Percentiles rank a stretch among this genome's conserved stretches.
These are phyloP conservation scores for Lyophyllum decastes DNA, from an alignment of 768 basidiomycete species.

Conservation along the genomic window DNA sequence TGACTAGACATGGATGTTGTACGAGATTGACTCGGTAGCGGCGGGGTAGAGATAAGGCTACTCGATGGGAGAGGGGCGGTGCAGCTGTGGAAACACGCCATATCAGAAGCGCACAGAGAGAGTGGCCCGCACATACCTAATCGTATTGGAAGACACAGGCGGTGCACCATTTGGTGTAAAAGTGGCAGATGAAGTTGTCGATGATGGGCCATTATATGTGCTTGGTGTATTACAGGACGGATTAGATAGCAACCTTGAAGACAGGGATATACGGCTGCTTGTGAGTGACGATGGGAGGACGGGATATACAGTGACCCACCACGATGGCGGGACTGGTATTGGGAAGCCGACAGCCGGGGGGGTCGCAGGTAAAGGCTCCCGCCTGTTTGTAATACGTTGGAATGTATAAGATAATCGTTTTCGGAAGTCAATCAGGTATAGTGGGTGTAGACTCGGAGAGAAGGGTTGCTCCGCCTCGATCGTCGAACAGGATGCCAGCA, in stretches of 20 bases:
- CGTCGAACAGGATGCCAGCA: not conserved
- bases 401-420: not conserved
- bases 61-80: not conserved
- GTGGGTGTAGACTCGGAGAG: not conserved
- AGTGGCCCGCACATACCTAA: slow-evolving; percentile 1
- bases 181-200: slow-evolving; percentile 1
- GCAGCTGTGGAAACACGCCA: not conserved
- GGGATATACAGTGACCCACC: not conserved
- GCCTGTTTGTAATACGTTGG: not conserved
- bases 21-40: not conserved
- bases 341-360: not conserved
- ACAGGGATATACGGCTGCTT: not conserved
- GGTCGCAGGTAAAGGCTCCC: not conserved
- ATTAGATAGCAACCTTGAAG: not conserved
- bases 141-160: not conserved
- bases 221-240: not conserved
- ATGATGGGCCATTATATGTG: slow-evolving; percentile 5
- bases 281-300: not conserved
- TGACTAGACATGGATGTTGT: not conserved
- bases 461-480: not conserved
- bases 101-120: not conserved
- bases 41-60: not conserved
- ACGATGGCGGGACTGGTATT: not conserved
- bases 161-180: not conserved
- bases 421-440: not conserved